Evolutionary conservation across 768 basidiomycete species (phyloP).

Genomic region (Mycena maculata): DNA sequence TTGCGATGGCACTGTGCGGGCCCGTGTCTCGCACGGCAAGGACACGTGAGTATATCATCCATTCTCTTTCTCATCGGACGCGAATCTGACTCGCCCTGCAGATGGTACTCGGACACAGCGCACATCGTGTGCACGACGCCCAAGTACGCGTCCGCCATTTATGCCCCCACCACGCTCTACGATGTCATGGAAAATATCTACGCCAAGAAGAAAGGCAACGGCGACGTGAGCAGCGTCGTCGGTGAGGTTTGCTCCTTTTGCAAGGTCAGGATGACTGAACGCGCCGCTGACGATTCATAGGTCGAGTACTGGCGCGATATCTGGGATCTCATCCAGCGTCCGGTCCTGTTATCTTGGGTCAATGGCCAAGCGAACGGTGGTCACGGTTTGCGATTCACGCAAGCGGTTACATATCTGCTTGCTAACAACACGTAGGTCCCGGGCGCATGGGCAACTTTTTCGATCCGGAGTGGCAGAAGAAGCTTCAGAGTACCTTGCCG

Average conservation of each 20-base stretch:
- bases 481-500: not conserved
- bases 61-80: not conserved
- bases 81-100: not conserved
- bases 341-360: slow-evolving; percentile 45
- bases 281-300: slow-evolving; percentile 23
- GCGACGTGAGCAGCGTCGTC: not conserved
- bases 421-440: not conserved
- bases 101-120: slow-evolving; percentile 28
- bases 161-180: slow-evolving; percentile 45
- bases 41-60: not conserved
- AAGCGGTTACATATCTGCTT: slow-evolving; percentile 2
- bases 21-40: slow-evolving; percentile 32
- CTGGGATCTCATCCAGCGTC: slow-evolving; percentile 41
- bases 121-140: slow-evolving; percentile 43
- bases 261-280: not conserved
- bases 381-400: slow-evolving; percentile 41
- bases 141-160: slow-evolving; percentile 45
- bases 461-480: slow-evolving; percentile 19
- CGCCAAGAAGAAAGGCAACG: slow-evolving; percentile 25
- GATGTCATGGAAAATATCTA: slow-evolving; percentile 47
- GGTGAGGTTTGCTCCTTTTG: slow-evolving; percentile 10
- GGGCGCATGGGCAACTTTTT: slow-evolving; percentile 7
- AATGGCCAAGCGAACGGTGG: slow-evolving; percentile 44
- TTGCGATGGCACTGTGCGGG: slow-evolving; percentile 47
- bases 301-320: slow-evolving; percentile 45